Evolutionary conservation across 2,329 filamentous ascomycete species (phyloP).

Genomic region (Verticillium nubilum): DNA sequence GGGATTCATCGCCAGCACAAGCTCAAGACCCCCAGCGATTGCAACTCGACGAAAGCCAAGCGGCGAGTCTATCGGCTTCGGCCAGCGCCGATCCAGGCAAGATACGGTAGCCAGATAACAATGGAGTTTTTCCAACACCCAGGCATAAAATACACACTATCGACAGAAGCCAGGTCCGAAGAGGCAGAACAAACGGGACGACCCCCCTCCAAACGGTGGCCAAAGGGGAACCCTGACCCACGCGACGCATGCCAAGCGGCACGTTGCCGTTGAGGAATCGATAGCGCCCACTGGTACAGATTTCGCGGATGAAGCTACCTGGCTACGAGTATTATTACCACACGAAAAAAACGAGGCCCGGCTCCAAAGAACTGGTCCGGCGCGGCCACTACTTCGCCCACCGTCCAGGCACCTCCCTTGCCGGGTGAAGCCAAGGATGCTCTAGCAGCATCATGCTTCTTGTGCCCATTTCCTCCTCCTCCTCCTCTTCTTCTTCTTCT

Average conservation of each 20-base stretch:
- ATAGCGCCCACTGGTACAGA: slow-evolving; percentile 1
- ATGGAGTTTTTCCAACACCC: not conserved
- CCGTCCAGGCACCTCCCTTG: not conserved
- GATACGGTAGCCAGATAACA: not conserved
- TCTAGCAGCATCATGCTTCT: not conserved
- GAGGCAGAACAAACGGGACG: slow-evolving; percentile 1
- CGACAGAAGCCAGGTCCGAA: not conserved
- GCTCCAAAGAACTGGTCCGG: not conserved
- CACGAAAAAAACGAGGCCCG: not conserved
- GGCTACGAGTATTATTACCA: not conserved
- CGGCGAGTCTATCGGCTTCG: not conserved
- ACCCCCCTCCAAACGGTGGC: not conserved
- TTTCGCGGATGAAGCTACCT: not conserved
- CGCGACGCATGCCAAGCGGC: slow-evolving; percentile 1
- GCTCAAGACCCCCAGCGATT: not conserved
- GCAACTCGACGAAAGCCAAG: not conserved
- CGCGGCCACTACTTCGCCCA: not conserved
- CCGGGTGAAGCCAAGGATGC: not conserved
- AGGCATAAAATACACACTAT: not conserved
- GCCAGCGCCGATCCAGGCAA: not conserved
- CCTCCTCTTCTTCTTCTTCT: not conserved
- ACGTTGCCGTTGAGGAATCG: slow-evolving; percentile 3
- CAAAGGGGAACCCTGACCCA: not conserved
- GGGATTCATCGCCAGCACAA: too few relatives aligned
- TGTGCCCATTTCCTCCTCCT: not conserved